phyloP scores from a whole-genome alignment of 306 rosid species.

The Boehmeria nivea region DNA sequence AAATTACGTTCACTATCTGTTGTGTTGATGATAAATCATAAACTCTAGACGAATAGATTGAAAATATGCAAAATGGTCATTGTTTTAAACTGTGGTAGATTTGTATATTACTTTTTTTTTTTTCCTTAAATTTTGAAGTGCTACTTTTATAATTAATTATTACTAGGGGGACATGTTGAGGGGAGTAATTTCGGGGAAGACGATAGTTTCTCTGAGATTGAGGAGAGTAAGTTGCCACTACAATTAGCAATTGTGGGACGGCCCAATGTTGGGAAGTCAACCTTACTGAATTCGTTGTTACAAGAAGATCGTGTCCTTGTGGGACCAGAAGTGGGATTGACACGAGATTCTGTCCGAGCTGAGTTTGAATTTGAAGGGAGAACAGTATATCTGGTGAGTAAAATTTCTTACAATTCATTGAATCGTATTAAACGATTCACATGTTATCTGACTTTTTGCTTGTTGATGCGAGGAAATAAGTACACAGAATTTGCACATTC shows the following conservation, averaged over 20 bases:
- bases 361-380: constrained; percentile 86
- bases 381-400: constrained; percentile 62
- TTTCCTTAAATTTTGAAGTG: constrained; percentile 7
- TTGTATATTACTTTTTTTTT: constrained; percentile 5
- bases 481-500: neutral
- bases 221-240: constrained; percentile 62
- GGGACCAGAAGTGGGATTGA: constrained; percentile 96
- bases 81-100: neutral
- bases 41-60: neutral
- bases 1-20: no score
- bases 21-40: neutral
- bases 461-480: neutral
- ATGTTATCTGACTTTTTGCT: neutral
- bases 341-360: constrained; percentile 93
- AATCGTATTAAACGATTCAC: neutral
- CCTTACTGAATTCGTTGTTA: constrained; percentile 74
- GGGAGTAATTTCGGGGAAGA: constrained; percentile 32
- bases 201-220: constrained; percentile 31
- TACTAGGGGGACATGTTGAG: constrained; percentile 38
- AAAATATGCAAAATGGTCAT: neutral
- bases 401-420: neutral
- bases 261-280: constrained; percentile 95
- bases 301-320: constrained; percentile 93
- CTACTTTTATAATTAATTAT: constrained; percentile 17
- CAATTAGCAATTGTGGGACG: constrained; percentile 97